These are phyloP conservation scores for Allium fistulosum DNA, from an alignment of 106 monocot genomes.

Conservation along the genomic window DNA sequence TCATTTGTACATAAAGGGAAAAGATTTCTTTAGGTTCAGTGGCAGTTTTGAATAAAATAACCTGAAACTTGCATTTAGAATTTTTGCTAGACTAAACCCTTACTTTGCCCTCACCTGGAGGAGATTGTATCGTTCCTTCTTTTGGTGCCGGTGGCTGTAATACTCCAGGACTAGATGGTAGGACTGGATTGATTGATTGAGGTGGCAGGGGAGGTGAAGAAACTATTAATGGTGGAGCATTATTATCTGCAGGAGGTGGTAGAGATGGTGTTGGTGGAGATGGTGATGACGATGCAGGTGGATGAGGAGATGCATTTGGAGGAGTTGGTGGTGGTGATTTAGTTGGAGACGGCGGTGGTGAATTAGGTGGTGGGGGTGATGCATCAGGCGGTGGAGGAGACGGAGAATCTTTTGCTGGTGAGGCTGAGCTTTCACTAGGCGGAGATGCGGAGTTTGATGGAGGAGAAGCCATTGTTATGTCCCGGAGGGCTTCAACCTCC, in stretches of 20 bases:
- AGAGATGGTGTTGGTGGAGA: background rate
- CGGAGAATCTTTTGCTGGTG: background rate
- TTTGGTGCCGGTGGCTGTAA: conserved; percentile 1
- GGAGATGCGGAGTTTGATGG: conserved; percentile 10
- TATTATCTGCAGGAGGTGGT: background rate
- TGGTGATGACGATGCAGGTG: conserved; percentile 7
- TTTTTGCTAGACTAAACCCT: no score
- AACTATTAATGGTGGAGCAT: background rate
- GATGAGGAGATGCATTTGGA: background rate
- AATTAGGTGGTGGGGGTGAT: background rate
- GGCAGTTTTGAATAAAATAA: no score
- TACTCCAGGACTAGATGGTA: background rate
- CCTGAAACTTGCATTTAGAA: no score
- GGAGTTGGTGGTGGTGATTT: background rate
- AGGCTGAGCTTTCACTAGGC: background rate
- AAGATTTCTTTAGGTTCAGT: no score
- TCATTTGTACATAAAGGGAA: no score
- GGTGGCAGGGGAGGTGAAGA: background rate
- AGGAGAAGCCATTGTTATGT: conserved; percentile 14
- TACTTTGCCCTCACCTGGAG: no score
- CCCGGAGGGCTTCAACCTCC: conserved; percentile 6
- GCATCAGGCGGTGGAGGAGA: background rate
- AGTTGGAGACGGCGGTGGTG: conserved; percentile 7
- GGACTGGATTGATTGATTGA: background rate
- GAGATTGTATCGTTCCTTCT: background rate